A percentile compares a stretch with the other conserved stretches of the same genome.
Conservation (phyloP, 305 asterid species). For the Petunia hybrid region DNA sequence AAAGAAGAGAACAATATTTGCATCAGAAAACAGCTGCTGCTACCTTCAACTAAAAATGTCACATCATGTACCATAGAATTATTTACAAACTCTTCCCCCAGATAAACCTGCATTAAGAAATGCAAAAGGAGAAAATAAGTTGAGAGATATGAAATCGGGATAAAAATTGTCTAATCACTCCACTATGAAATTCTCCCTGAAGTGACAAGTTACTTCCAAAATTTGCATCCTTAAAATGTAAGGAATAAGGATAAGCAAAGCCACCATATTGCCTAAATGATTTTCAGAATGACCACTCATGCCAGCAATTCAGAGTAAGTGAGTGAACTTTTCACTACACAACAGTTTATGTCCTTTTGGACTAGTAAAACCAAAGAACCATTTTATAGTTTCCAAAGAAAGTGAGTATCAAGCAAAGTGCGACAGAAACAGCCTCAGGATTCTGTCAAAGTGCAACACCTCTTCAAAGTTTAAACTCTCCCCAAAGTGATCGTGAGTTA, state of each 20-base stretch:
- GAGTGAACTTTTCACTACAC: neutral
- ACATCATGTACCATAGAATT: slow-evolving; percentile 90
- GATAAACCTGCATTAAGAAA: slow-evolving; percentile 74
- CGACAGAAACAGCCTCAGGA: no score
- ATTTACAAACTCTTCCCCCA: slow-evolving; percentile 95
- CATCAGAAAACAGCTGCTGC: slow-evolving; percentile 12
- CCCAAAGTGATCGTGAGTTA: no score
- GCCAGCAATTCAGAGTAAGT: neutral
- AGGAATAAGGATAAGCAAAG: neutral
- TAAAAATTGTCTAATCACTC: neutral
- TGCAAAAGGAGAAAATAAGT: slow-evolving; percentile 1
- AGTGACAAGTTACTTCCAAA: neutral
- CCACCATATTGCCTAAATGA: slow-evolving; percentile 1
- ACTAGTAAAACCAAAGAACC: neutral
- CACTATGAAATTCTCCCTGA: neutral
- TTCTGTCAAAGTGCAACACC: no score
- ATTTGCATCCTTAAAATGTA: neutral
- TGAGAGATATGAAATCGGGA: neutral
- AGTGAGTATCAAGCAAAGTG: no score
- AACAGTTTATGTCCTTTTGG: neutral
- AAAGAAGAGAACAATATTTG: neutral
- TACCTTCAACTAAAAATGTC: slow-evolving; percentile 97
- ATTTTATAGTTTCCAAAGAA: neutral
- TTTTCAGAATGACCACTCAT: neutral
- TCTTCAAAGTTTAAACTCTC: no score